Base-by-base conservation (phyloP, 2,329 filamentous ascomycete genomes). In the Colletotrichum sp. region DNA sequence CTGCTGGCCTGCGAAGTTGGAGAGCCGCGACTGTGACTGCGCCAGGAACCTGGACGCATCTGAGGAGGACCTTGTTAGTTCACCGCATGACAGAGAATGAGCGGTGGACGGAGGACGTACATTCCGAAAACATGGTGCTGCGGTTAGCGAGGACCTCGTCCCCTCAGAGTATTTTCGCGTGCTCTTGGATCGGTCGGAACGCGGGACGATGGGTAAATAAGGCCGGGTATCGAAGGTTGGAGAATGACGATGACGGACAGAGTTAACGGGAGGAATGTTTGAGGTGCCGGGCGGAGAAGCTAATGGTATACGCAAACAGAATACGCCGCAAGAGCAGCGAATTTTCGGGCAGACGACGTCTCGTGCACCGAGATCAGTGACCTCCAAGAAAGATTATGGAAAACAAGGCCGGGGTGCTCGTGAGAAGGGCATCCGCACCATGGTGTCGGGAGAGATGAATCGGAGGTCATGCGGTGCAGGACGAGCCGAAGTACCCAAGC, bases 41-140 rank as follows among this genome's bases (percentile, higher is more conserved):
- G 96, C 95, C 81, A 99, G 92, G 85, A 99, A 99, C 80, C 94
- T 94, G 80, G 96, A 99, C 82, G 97, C 97, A 93, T 99, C 97
- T 98, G 82, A 70, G 69, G 57, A 22, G 59, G 69, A 39, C 77
- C 83, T 70, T 82, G 80, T 62, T 52, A 64, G 71, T 71, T 75
- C 39, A 64, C 34, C 71, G 74, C 34, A 49, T 22, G 44, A 16
- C 13, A 52, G 34, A 70, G 32, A 62, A 44, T 29, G 62, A 65
- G 69, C 39, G 61, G 44, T 67, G 52, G 64, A 29, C 62, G 19
- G 57, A 71, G 77, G 69, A 89, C 95, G 87, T 90, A 98, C 95
- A 98, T 93, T 98, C 95, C 74, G 95, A 98, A 87, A 87, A 87
- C 86, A 87, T 87, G 67, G 66, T 82, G 81, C 77, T 72, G 55